Conservation (phyloP, 225 moss, liverwort and hornwort species). For the Thuidium tamariscinum region DNA sequence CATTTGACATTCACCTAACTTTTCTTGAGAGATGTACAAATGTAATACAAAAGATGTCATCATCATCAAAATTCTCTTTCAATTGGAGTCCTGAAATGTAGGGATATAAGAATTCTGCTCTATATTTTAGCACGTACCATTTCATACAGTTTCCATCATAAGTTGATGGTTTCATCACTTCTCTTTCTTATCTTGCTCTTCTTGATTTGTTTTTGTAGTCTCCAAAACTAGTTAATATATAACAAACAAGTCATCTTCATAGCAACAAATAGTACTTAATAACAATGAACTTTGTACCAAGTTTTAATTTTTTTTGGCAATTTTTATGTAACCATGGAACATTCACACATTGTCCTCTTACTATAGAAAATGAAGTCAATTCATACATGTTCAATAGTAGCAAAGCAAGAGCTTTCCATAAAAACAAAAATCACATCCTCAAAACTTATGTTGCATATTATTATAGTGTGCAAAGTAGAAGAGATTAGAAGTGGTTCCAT, state of each 20-base stretch:
- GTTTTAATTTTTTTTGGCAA: not conserved
- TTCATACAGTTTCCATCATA: not conserved
- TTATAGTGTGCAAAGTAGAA: not conserved
- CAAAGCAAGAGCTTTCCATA: not conserved
- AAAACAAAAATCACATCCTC: too few relatives aligned
- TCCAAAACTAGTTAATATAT: not conserved
- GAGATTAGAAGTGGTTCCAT: not conserved
- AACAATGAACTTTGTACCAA: not conserved
- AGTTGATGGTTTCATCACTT: constrained; percentile 5
- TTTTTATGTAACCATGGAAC: not conserved
- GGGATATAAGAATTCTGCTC: not conserved
- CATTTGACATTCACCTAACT: not conserved
- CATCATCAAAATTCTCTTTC: not conserved
- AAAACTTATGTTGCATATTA: not conserved
- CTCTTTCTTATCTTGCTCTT: not conserved
- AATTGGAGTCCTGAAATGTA: not conserved
- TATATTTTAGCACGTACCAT: not conserved
- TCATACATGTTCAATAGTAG: not conserved
- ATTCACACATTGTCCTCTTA: not conserved
- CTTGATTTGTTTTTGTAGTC: not conserved
- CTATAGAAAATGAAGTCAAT: not conserved
- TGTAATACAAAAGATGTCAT: not conserved
- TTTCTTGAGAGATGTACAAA: not conserved
- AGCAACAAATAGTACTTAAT: not conserved
- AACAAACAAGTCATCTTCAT: not conserved